phyloP scores from a whole-genome alignment of 805 yeast genomes.

The Starmerella riodocensis region DNA sequence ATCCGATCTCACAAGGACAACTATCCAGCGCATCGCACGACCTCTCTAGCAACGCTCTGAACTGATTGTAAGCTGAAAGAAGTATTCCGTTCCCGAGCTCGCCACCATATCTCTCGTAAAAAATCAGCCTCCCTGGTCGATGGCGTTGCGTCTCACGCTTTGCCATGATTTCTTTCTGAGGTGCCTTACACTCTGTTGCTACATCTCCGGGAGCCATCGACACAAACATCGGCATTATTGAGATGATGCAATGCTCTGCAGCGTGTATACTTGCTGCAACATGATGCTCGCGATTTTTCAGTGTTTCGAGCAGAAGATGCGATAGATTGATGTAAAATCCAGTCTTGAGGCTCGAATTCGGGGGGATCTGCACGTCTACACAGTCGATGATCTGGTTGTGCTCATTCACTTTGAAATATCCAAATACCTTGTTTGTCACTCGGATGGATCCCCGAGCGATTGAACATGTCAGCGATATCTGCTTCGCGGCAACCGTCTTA shows the following conservation, averaged over 20 bases:
- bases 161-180: slow-evolving; percentile 80
- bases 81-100: slow-evolving; percentile 66
- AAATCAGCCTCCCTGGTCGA: slow-evolving; percentile 77
- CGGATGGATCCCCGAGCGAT: slow-evolving; percentile 58
- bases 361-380: slow-evolving; percentile 84
- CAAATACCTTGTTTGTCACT: slow-evolving; percentile 71
- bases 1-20: slow-evolving; percentile 54
- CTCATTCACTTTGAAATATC: slow-evolving; percentile 76
- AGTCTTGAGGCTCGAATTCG: slow-evolving; percentile 50
- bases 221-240: slow-evolving; percentile 59
- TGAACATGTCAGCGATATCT: slow-evolving; percentile 12
- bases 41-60: slow-evolving; percentile 49
- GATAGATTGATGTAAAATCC: slow-evolving; percentile 94
- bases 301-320: slow-evolving; percentile 40
- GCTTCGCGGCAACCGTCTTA: slow-evolving; percentile 9
- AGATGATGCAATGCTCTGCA: slow-evolving; percentile 81
- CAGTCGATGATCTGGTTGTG: slow-evolving; percentile 76
- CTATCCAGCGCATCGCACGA: slow-evolving; percentile 45
- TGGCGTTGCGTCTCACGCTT: slow-evolving; percentile 52
- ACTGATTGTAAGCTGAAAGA: slow-evolving; percentile 64
- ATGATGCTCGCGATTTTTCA: slow-evolving; percentile 45
- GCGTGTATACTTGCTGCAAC: slow-evolving; percentile 93
- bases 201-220: slow-evolving; percentile 57
- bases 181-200: slow-evolving; percentile 91
- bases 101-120: slow-evolving; percentile 77